Evolutionary conservation across 179 eudicot species (phyloP).

Genomic region (Corrigiola litoralis): DNA sequence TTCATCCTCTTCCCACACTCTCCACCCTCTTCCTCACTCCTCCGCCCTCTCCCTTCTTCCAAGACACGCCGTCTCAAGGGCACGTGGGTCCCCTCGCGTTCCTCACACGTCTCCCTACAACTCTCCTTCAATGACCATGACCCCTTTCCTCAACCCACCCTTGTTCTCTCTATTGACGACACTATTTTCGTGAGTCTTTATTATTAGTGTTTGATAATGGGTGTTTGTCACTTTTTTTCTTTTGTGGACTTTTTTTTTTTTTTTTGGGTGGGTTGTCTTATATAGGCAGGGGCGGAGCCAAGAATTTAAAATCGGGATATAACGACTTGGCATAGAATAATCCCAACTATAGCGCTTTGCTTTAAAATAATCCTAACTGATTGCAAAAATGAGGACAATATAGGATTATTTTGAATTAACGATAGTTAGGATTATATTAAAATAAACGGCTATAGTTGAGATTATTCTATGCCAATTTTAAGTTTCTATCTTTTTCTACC

Average conservation of each 20-base stretch:
- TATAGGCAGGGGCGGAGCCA: no score
- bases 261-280: not conserved
- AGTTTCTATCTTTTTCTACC: no score
- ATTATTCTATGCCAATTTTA: no score
- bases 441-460: no score
- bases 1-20: slow-evolving; percentile 6
- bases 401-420: no score
- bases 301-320: no score
- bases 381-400: no score
- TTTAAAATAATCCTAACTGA: no score
- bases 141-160: not conserved
- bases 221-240: not conserved
- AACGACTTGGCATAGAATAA: no score
- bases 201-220: not conserved
- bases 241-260: not conserved
- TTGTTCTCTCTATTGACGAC: not conserved
- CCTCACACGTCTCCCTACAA: not conserved
- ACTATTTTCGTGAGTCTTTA: slow-evolving; percentile 1
- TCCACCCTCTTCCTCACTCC: not conserved
- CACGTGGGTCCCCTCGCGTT: slow-evolving; percentile 5
- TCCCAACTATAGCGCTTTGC: no score
- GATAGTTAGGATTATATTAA: no score
- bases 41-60: not conserved
- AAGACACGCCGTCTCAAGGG: not conserved
- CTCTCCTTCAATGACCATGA: not conserved